These are phyloP conservation scores for Breviolum minutum DNA, from an alignment of 73 alveolate genomes.

Conservation along the genomic window DNA sequence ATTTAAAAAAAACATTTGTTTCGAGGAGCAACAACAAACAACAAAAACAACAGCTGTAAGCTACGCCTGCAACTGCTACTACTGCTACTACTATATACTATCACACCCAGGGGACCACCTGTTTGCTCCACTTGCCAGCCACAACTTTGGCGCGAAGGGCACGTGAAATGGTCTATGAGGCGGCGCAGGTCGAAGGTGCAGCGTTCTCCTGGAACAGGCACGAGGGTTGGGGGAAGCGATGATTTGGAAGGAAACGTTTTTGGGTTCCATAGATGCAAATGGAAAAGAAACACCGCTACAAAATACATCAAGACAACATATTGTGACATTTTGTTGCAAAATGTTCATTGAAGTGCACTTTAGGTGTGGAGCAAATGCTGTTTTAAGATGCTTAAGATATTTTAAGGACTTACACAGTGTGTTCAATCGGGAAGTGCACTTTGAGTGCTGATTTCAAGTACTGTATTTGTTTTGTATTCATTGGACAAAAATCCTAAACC, in stretches of 20 bases:
- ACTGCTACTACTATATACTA: not conserved
- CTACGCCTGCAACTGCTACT: not conserved
- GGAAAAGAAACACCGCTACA: not conserved
- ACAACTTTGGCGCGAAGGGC: not conserved
- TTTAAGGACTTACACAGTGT: no score
- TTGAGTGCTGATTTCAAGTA: no score
- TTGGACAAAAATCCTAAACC: no score
- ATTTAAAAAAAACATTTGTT: no score
- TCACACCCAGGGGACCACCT: not conserved
- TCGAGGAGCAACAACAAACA: no score
- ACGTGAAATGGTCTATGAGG: not conserved
- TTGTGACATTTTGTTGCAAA: not conserved
- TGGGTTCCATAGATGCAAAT: not conserved
- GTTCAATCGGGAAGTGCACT: no score
- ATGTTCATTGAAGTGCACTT: not conserved
- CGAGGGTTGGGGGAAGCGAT: not conserved
- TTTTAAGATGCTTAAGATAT: no score
- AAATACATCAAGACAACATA: not conserved
- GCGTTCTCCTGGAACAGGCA: conserved; percentile 13
- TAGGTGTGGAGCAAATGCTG: no score
- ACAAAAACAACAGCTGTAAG: no score
- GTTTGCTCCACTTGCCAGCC: not conserved
- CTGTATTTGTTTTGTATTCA: no score
- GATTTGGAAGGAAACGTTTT: not conserved
- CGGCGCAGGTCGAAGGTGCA: conserved; percentile 32